Conservation (phyloP, 768 basidiomycete genomes). For the Inosperma sp. region DNA sequence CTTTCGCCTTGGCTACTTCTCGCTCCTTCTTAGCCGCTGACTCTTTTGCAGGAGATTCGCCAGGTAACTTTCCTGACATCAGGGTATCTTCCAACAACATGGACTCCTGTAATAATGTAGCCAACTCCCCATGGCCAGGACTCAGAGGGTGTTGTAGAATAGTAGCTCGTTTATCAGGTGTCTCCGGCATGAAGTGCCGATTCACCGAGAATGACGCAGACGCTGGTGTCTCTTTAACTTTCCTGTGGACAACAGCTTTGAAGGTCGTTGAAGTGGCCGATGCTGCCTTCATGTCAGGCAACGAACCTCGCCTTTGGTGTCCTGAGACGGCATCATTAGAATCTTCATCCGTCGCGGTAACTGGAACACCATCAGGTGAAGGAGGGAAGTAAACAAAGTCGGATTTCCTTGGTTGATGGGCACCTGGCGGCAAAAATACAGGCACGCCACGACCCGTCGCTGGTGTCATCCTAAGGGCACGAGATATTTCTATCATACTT, state of each 20-base stretch:
- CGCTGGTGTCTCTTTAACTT: slow-evolving; percentile 40
- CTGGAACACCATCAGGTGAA: slow-evolving; percentile 27
- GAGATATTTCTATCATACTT: slow-evolving; percentile 35
- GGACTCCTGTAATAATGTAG: slow-evolving; percentile 52
- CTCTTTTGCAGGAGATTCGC: slow-evolving; percentile 25
- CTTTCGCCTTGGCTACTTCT: slow-evolving; percentile 14
- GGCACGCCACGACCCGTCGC: slow-evolving; percentile 35
- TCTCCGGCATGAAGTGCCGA: slow-evolving; percentile 22
- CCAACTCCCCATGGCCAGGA: slow-evolving; percentile 50
- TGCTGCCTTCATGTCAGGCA: slow-evolving; percentile 12
- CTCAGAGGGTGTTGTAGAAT: slow-evolving; percentile 37
- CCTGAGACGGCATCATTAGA: slow-evolving; percentile 14
- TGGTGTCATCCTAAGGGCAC: slow-evolving; percentile 37
- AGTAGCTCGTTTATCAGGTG: slow-evolving; percentile 30
- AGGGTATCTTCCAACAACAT: slow-evolving; percentile 54
- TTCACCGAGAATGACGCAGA: slow-evolving; percentile 17
- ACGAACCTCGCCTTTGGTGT: slow-evolving; percentile 26
- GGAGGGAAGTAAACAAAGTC: slow-evolving; percentile 36
- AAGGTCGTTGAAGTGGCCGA: slow-evolving; percentile 29
- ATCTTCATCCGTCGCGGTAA: slow-evolving; percentile 11
- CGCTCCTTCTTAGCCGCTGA: slow-evolving; percentile 16
- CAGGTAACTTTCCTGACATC: slow-evolving; percentile 43
- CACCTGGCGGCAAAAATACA: slow-evolving; percentile 30
- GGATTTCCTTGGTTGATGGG: slow-evolving; percentile 23
- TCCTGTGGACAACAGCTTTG: slow-evolving; percentile 55